These are phyloP conservation scores for Paradendryphiella salina DNA, from an alignment of 2,329 filamentous ascomycete species.

Conservation along the genomic window DNA sequence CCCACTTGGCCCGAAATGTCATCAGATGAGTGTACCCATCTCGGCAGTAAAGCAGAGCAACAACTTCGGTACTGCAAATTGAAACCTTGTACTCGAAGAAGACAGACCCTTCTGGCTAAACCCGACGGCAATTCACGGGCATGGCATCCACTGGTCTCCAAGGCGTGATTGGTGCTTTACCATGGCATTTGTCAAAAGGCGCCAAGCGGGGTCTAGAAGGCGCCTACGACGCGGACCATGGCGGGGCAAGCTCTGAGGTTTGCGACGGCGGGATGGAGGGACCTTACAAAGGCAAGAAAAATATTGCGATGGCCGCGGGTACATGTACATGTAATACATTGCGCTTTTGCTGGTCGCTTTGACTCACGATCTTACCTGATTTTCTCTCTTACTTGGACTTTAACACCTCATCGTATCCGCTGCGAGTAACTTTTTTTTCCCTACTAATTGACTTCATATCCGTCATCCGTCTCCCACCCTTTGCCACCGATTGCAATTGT, in stretches of 20 bases:
- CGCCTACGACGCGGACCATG: conserved; percentile 10
- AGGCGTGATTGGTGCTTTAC: conserved; percentile 21
- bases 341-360: conserved; percentile 17
- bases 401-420: not conserved
- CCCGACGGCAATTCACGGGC: conserved; percentile 33
- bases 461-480: not conserved
- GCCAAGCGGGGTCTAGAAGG: conserved; percentile 24
- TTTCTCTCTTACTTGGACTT: conserved; percentile 7
- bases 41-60: conserved; percentile 1
- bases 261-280: conserved; percentile 24
- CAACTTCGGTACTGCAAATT: not conserved
- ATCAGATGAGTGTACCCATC: conserved; percentile 8
- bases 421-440: not conserved
- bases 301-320: conserved; percentile 30
- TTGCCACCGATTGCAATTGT: not conserved
- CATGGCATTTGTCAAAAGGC: conserved; percentile 31
- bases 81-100: not conserved
- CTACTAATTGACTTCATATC: conserved; percentile 4
- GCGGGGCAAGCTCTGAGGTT: conserved; percentile 20
- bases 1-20: conserved; percentile 8
- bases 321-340: conserved; percentile 31
- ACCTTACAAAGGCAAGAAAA: conserved; percentile 31
- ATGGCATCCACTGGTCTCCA: not conserved
- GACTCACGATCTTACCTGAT: conserved; percentile 17
- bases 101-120: conserved; percentile 12